phyloP scores from a whole-genome alignment of 2,329 filamentous ascomycete genomes.

The Macroventuria anomochaeta region DNA sequence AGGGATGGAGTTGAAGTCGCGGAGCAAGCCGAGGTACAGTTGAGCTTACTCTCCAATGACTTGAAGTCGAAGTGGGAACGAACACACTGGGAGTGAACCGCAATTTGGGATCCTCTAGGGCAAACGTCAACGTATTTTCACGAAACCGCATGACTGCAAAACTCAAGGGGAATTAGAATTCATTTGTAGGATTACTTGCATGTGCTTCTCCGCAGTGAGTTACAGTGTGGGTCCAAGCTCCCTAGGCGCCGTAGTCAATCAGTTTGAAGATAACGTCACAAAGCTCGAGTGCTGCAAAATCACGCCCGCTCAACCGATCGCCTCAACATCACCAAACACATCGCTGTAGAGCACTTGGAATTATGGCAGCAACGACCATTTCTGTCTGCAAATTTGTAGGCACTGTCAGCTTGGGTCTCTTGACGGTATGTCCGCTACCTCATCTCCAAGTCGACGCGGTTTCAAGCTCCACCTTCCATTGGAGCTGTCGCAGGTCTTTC shows the following conservation, averaged over 20 bases:
- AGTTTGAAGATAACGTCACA: constrained; percentile 30
- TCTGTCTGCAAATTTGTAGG: constrained; percentile 90
- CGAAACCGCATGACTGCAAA: no score
- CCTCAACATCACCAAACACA: not conserved
- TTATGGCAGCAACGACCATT: constrained; percentile 71
- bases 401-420: constrained; percentile 83
- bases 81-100: not conserved
- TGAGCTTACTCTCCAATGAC: constrained; percentile 16
- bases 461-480: not conserved
- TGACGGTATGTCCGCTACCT: constrained; percentile 71
- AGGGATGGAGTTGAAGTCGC: constrained; percentile 8
- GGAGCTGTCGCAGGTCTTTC: not conserved
- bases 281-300: not conserved
- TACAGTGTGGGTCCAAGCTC: constrained; percentile 2
- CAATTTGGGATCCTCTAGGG: not conserved
- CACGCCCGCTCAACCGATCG: constrained; percentile 6
- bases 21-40: constrained; percentile 32
- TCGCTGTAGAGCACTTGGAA: constrained; percentile 6
- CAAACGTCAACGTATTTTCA: not conserved
- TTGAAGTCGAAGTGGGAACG: not conserved
- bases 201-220: not conserved
- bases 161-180: not conserved
- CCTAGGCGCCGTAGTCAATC: constrained; percentile 26
- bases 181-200: not conserved
- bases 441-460: not conserved